Conservation (phyloP, 257 asterid species). For the Solanum raphanifolium region DNA sequence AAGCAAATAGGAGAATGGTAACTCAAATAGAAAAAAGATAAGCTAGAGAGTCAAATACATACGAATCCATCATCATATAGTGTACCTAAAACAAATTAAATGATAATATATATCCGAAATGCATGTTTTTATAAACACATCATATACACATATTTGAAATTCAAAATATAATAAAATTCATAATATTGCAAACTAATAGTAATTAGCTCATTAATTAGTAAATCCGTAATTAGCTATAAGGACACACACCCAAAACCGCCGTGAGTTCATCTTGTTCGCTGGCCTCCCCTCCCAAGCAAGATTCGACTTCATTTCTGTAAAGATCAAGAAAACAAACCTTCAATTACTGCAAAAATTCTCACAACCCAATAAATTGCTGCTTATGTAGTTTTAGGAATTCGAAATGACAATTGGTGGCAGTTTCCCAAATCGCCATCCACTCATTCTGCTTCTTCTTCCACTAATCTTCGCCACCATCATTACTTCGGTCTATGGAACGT, state of each 20-base stretch:
- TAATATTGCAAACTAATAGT: no score
- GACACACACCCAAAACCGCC: neutral
- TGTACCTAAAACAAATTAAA: no score
- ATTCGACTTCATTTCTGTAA: neutral
- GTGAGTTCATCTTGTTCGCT: neutral
- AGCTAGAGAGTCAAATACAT: no score
- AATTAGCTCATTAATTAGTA: no score
- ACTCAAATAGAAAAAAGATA: neutral
- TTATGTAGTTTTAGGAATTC: conserved; percentile 16
- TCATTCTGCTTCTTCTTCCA: neutral
- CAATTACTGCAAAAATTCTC: neutral
- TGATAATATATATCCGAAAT: no score
- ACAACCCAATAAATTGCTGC: neutral
- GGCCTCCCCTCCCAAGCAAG: neutral
- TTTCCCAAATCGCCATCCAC: conserved; percentile 9
- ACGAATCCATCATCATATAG: no score
- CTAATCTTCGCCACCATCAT: conserved; percentile 24
- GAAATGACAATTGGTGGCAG: conserved; percentile 29
- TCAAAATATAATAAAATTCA: no score
- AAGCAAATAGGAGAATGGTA: accelerated
- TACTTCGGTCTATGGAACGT: conserved; percentile 34
- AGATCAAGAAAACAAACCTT: neutral
- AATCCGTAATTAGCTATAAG: neutral
- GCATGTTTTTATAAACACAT: neutral
- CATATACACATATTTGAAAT: no score